These are phyloP conservation scores for Schizochytrium sp. DNA, from an alignment of 108 stramenopile genomes.

Conservation along the genomic window DNA sequence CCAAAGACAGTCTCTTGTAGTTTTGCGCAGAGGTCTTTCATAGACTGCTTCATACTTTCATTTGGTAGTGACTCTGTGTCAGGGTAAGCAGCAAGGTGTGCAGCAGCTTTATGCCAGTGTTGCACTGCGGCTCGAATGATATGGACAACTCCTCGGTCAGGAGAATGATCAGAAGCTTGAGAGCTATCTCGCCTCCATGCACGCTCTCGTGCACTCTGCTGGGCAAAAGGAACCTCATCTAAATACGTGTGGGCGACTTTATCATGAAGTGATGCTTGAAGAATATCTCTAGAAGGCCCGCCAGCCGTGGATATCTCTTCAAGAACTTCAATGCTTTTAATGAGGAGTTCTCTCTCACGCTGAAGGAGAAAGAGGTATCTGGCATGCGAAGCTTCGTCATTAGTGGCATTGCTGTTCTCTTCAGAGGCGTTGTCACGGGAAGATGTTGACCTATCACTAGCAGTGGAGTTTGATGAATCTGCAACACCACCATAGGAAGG, in stretches of 20 bases:
- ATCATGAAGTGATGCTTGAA: slow-evolving; percentile 31
- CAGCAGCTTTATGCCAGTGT: slow-evolving; percentile 31
- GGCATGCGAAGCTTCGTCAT: not conserved
- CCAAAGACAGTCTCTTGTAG: slow-evolving; percentile 36
- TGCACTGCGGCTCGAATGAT: not conserved
- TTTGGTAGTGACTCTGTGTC: not conserved
- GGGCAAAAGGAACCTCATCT: not conserved
- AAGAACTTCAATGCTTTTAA: slow-evolving; percentile 49
- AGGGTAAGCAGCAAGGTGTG: not conserved
- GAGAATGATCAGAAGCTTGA: not conserved
- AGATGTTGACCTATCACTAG: too few relatives aligned
- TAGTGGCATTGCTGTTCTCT: not conserved
- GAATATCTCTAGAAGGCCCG: slow-evolving; percentile 30
- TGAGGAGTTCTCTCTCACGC: slow-evolving; percentile 6
- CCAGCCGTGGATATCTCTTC: slow-evolving; percentile 24
- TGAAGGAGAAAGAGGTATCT: slow-evolving; percentile 15
- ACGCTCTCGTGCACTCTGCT: slow-evolving; percentile 25
- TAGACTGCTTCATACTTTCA: slow-evolving; percentile 24
- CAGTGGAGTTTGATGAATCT: too few relatives aligned
- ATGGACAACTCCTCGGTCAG: not conserved
- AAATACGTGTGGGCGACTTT: slow-evolving; percentile 46
- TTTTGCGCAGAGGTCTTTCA: not conserved
- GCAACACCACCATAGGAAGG: too few relatives aligned
- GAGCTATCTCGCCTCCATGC: not conserved
- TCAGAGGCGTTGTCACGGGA: too few relatives aligned